phyloP scores from a whole-genome alignment of 257 asterid species.

The Thymus quinquecostatus region DNA sequence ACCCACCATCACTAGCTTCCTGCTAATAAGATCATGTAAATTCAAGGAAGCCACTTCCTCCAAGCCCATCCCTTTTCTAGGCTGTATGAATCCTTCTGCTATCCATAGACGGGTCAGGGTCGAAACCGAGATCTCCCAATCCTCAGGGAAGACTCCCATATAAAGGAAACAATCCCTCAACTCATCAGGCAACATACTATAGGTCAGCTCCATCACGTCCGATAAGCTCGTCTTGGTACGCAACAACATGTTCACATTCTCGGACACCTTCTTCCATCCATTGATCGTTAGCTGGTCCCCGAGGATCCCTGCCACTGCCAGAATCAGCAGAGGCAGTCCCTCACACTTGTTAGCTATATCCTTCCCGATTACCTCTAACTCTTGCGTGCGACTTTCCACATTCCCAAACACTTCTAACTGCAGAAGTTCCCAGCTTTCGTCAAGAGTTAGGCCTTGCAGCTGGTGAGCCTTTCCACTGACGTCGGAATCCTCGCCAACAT shows the following conservation, averaged over 20 bases:
- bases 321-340: constrained; percentile 41
- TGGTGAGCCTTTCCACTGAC: constrained; percentile 26
- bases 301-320: no score
- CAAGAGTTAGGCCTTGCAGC: constrained; percentile 36
- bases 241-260: not conserved
- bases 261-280: constrained; percentile 30
- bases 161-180: constrained; percentile 55
- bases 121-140: constrained; percentile 40
- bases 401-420: constrained; percentile 43
- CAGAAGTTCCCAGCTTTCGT: constrained; percentile 50
- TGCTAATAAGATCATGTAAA: constrained; percentile 25
- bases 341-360: constrained; percentile 41
- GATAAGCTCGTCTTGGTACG: constrained; percentile 1
- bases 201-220: no score
- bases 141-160: constrained; percentile 49
- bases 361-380: constrained; percentile 26
- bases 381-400: constrained; percentile 15
- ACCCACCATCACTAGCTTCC: not conserved
- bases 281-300: no score
- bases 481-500: constrained; percentile 35
- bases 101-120: constrained; percentile 49
- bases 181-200: not conserved
- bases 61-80: constrained; percentile 2
- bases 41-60: constrained; percentile 41
- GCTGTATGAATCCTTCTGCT: constrained; percentile 54